phyloP scores from a whole-genome alignment of 805 yeast genomes.

The Yarrowia sp. region DNA sequence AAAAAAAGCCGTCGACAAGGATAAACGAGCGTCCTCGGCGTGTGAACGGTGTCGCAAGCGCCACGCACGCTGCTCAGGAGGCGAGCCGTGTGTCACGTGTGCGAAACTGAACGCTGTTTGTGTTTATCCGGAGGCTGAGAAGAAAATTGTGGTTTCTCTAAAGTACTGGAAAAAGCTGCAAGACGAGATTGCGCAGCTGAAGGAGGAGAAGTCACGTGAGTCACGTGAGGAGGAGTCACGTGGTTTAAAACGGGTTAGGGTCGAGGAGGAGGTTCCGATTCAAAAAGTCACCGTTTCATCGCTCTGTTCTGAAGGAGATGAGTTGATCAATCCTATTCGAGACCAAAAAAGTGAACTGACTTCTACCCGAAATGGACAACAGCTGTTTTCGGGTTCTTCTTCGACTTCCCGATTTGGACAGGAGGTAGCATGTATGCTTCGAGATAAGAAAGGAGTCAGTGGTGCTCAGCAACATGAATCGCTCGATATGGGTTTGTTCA shows the following conservation, averaged over 20 bases:
- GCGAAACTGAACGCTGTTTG: conserved; percentile 29
- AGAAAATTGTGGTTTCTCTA: conserved; percentile 33
- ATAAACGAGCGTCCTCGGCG: conserved; percentile 28
- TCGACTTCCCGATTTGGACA: conserved; percentile 10
- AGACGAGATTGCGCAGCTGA: conserved; percentile 30
- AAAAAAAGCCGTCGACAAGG: conserved; percentile 7
- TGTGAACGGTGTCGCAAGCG: conserved; percentile 35
- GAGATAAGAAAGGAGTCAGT: background rate
- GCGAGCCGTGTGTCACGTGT: conserved; percentile 31
- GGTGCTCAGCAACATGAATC: background rate
- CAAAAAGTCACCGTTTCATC: conserved; percentile 1
- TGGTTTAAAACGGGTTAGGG: background rate
- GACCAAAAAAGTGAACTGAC: conserved; percentile 5
- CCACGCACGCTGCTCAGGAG: conserved; percentile 34
- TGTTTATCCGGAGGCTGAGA: conserved; percentile 34
- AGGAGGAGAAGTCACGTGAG: background rate
- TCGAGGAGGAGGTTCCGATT: background rate
- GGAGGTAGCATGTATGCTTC: conserved; percentile 18
- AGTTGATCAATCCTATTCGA: background rate
- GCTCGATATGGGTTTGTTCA: conserved; percentile 5
- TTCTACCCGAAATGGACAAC: conserved; percentile 10
- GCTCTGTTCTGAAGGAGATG: background rate
- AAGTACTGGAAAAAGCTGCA: conserved; percentile 32
- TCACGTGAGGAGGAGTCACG: no score
- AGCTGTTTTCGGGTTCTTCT: background rate